Conservation (phyloP, 805 yeast genomes). For the Spencermartinsiella europaea region DNA sequence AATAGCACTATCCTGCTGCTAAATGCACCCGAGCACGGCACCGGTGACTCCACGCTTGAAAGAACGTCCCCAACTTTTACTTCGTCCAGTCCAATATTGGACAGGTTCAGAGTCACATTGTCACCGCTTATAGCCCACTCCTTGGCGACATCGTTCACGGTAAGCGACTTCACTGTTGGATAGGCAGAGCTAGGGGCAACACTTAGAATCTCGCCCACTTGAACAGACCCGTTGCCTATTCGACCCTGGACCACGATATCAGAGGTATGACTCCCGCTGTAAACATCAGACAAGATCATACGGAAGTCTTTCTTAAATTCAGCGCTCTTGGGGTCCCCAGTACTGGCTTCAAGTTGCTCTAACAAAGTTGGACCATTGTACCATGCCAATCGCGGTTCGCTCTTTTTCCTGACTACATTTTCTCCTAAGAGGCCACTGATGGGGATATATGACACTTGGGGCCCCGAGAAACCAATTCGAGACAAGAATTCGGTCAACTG, state of each 20-base stretch:
- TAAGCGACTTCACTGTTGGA: conserved; percentile 22
- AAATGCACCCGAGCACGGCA: conserved; percentile 45
- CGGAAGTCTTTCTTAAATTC: conserved; percentile 43
- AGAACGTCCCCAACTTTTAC: conserved; percentile 66
- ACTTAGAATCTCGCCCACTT: conserved; percentile 61
- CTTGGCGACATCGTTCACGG: conserved; percentile 14
- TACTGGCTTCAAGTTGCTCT: conserved; percentile 23
- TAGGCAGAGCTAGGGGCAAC: conserved; percentile 45
- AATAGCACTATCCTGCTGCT: conserved; percentile 59
- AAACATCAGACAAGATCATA: conserved; percentile 60
- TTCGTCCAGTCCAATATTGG: conserved; percentile 35
- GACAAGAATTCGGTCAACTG: conserved; percentile 49
- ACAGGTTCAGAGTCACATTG: conserved; percentile 43
- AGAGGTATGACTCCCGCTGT: conserved; percentile 43
- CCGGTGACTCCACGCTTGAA: conserved; percentile 42
- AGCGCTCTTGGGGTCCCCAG: conserved; percentile 19
- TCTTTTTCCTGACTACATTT: conserved; percentile 49
- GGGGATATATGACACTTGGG: conserved; percentile 51
- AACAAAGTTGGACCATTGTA: conserved; percentile 38
- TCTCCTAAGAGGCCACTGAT: conserved; percentile 65
- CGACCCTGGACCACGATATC: conserved; percentile 59
- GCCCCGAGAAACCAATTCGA: conserved; percentile 43
- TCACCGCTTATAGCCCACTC: conserved; percentile 50
- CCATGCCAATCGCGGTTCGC: conserved; percentile 36
- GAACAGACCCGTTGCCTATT: conserved; percentile 60